A percentile compares a stretch with the other conserved stretches of the same genome.
These are phyloP conservation scores for Fomes fomentarius DNA, from an alignment of 1,284 basidiomycete species.

Conservation along the genomic window DNA sequence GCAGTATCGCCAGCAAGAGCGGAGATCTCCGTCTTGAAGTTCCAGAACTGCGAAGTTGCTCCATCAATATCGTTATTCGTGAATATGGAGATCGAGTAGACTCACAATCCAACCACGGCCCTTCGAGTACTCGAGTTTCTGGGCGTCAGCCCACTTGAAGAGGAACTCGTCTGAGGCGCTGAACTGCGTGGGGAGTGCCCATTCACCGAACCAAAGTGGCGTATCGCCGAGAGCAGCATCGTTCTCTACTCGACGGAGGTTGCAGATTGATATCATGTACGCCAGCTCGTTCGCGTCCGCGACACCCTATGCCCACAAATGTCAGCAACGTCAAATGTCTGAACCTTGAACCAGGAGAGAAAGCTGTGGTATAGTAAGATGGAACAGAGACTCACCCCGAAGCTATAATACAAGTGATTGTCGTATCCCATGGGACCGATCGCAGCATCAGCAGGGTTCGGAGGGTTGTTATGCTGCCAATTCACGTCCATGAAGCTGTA, in stretches of 20 bases:
- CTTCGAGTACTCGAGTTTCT: conserved; percentile 67
- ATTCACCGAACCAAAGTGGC: conserved; percentile 61
- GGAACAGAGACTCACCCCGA: conserved; percentile 48
- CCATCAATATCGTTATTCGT: neutral
- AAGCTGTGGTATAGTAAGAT: accelerated
- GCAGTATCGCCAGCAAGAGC: conserved; percentile 48
- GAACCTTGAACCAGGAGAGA: no score
- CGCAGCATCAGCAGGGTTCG: conserved; percentile 70
- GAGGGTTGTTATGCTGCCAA: conserved; percentile 70
- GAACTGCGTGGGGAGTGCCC: conserved; percentile 74
- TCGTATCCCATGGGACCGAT: conserved; percentile 75
- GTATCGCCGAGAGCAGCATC: conserved; percentile 53
- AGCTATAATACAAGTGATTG: conserved; percentile 77
- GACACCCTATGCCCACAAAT: conserved; percentile 54
- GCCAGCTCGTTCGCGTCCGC: conserved; percentile 65
- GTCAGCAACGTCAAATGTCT: no score
- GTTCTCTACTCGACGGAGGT: conserved; percentile 51
- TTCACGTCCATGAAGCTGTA: conserved; percentile 76
- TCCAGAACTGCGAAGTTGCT: conserved; percentile 64
- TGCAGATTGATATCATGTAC: conserved; percentile 71
- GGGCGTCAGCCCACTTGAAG: conserved; percentile 76
- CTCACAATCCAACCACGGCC: conserved; percentile 73
- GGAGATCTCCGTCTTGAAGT: conserved; percentile 72
- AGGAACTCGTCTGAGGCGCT: conserved; percentile 65
- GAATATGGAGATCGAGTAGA: conserved; percentile 22